Evolutionary conservation across 768 basidiomycete species (phyloP).

Genomic region (Tylopilus plumbeoviolaceoides): DNA sequence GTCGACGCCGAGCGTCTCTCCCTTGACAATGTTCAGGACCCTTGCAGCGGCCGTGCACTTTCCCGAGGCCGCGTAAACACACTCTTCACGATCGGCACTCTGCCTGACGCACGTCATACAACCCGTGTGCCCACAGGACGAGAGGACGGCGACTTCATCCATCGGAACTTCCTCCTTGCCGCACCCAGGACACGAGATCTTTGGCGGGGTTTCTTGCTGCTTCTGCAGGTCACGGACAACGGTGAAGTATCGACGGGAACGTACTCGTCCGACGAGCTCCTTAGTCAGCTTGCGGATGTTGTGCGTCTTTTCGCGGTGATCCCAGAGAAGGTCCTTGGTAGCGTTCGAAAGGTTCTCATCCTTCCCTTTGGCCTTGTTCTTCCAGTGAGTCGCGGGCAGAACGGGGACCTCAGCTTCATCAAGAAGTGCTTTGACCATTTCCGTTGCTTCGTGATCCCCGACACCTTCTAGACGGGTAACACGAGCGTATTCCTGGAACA

Average conservation of each 20-base stretch:
- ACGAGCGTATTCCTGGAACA: conserved; percentile 76
- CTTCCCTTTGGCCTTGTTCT: conserved; percentile 44
- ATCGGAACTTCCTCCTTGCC: conserved; percentile 51
- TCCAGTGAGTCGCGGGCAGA: conserved; percentile 28
- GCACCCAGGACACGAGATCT: conserved; percentile 63
- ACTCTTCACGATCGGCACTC: conserved; percentile 75
- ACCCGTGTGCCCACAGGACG: conserved; percentile 90
- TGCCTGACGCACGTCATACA: conserved; percentile 69
- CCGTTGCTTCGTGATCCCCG: conserved; percentile 73
- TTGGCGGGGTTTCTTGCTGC: conserved; percentile 56
- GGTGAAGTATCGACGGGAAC: conserved; percentile 89
- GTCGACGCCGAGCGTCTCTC: conserved; percentile 74
- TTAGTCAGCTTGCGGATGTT: conserved; percentile 79
- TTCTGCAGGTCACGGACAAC: conserved; percentile 87
- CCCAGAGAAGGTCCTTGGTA: conserved; percentile 65
- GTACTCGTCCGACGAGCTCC: conserved; percentile 85
- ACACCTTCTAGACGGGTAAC: conserved; percentile 60
- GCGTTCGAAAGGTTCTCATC: conserved; percentile 55
- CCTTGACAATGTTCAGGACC: conserved; percentile 77
- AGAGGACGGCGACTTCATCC: conserved; percentile 75
- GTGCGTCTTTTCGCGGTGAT: conserved; percentile 83
- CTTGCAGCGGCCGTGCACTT: conserved; percentile 78
- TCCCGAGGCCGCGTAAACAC: conserved; percentile 66
- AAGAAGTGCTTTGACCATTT: conserved; percentile 54
- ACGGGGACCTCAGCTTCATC: conserved; percentile 53